Evolutionary conservation across 208 protist genomes (phyloP).

Genomic region (Phytomonas serpens): DNA sequence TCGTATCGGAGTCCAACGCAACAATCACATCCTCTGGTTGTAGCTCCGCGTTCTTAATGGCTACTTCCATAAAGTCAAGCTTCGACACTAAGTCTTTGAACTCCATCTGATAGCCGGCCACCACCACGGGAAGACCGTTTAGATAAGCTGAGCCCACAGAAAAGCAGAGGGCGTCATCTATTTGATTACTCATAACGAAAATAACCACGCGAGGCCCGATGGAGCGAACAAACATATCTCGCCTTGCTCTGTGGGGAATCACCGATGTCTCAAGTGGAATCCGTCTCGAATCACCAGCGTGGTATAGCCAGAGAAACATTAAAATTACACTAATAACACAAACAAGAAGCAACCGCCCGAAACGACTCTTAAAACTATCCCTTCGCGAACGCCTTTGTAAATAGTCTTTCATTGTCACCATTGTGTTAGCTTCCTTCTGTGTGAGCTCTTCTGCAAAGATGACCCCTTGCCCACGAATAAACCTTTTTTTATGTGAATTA

Average conservation of each 20-base stretch:
- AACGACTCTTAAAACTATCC: background rate
- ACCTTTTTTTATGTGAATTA: no score
- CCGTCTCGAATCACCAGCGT: background rate
- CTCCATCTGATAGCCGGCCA: slow-evolving; percentile 4
- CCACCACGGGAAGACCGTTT: background rate
- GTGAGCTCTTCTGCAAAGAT: no score
- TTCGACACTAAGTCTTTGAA: background rate
- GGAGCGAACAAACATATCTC: background rate
- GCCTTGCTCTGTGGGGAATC: background rate
- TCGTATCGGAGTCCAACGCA: no score
- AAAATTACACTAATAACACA: background rate
- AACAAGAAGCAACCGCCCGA: background rate
- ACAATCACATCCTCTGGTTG: background rate
- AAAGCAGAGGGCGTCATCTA: slow-evolving; percentile 1
- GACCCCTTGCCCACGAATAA: no score
- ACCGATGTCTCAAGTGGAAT: background rate
- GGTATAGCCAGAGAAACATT: background rate
- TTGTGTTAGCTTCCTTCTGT: background rate
- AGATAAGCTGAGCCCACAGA: slow-evolving; percentile 3
- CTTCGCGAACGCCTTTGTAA: background rate
- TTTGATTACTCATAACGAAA: background rate
- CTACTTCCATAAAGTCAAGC: background rate
- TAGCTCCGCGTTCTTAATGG: background rate
- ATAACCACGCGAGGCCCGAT: background rate
- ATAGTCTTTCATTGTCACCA: background rate